Base-by-base conservation (phyloP, 805 yeast species). In the Danielia reshetovae region DNA sequence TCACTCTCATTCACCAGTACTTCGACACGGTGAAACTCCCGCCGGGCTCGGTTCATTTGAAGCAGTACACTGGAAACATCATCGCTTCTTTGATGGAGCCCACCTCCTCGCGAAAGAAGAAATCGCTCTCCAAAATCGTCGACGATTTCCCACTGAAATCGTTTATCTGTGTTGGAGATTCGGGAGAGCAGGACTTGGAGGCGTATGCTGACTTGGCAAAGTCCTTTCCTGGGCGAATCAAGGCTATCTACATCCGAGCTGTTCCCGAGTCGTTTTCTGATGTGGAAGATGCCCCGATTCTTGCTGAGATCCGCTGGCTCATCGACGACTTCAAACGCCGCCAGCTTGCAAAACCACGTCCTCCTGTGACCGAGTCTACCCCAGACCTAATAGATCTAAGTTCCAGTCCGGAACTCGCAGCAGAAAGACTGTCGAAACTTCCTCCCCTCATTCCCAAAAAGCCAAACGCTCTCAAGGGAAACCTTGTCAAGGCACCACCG, bases 181-280 rank as follows among this genome's bases (percentile, higher is more conserved):
- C 96, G 2, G 97, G 97, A 2, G 98, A 93, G 54, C 82, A 81
- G 45, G 99, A 93, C 62, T 64, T 90, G 27, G 98, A 94, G 52
- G 95, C 97, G 0, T 93, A 93, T 55, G 70, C 77, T 5, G 81
- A 81, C 18, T 61, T 88, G 22, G 85, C 94, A 0, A 60, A 65
- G 25, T 45, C 54, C 21, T 76, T 64, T 48, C 95, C 96, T 0
- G 60, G 66, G 4, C 81, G 77, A 42, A 68, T 93, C 0, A 43
- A 73, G 15, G 94, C 83, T 1, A 85, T 93, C 4, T 89, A 77
- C 54, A 84, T 93, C 23, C 65, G 97, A 27, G 85, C 84, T 30
- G 85, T 94, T 5, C 72, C 73, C 8, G 72, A 73, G 27, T 81
- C 90, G 1, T 66, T 85, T 49, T 79, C 84, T n/a, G 76, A 74